Conservation (phyloP, 2,329 filamentous ascomycete species). For the Akanthomyces uredinophilus region DNA sequence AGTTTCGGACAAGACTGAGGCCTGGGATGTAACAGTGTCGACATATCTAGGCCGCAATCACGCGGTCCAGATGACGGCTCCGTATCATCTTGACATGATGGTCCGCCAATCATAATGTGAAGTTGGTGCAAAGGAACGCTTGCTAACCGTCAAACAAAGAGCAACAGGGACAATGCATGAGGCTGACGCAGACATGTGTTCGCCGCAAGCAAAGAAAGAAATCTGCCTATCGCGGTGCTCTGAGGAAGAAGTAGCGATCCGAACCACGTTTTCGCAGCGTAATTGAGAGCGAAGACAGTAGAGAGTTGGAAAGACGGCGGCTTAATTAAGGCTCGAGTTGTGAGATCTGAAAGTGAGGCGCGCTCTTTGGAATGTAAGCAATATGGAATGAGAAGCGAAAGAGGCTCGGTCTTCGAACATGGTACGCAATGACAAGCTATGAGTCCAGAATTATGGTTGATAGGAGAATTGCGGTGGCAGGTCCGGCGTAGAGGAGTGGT, state of each 20-base stretch:
- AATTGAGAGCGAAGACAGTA: background rate
- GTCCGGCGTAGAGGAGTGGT: background rate
- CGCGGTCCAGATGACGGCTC: background rate
- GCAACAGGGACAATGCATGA: background rate
- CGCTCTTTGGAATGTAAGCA: background rate
- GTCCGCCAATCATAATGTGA: constrained; percentile 1
- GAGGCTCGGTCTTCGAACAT: background rate
- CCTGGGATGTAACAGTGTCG: background rate
- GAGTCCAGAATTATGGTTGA: background rate
- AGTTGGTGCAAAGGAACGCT: background rate
- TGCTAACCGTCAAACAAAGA: background rate
- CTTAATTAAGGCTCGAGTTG: background rate
- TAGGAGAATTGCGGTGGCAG: background rate
- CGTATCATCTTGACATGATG: background rate
- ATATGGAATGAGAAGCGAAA: background rate
- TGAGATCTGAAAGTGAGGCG: background rate
- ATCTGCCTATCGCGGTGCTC: background rate
- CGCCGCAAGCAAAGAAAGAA: background rate
- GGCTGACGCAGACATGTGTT: background rate
- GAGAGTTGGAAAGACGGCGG: background rate
- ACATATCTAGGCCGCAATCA: background rate
- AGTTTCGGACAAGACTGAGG: constrained; percentile 13
- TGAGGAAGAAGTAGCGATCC: background rate
- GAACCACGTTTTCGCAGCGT: background rate
- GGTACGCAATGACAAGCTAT: background rate